Conservation (phyloP, 1,139 yeast species). For the Scheffersomyces illinoinensis region DNA sequence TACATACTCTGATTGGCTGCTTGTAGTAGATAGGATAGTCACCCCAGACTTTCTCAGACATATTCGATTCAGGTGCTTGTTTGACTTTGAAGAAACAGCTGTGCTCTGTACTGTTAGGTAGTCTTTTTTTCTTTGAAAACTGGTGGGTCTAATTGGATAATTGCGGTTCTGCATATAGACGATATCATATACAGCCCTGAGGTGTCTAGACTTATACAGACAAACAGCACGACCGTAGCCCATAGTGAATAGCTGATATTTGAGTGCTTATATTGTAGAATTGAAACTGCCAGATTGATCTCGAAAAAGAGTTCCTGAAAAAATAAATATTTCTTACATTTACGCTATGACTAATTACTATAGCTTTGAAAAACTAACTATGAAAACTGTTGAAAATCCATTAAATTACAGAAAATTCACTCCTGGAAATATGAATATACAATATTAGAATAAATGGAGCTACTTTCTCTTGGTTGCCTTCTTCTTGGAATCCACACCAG, state of each 20-base stretch:
- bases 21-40: constrained; percentile 62
- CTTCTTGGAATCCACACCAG: constrained; percentile 13
- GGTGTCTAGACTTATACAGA: neutral
- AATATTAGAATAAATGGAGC: neutral
- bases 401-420: no score
- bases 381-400: neutral
- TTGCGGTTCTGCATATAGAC: neutral
- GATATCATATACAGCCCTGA: neutral
- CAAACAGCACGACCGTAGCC: neutral
- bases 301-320: neutral
- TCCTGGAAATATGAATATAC: neutral
- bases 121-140: neutral
- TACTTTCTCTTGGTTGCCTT: constrained; percentile 13
- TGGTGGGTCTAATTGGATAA: neutral
- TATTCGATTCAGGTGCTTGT: constrained; percentile 2
- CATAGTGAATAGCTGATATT: no score
- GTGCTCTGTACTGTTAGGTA: neutral
- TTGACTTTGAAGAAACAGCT: neutral
- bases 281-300: neutral
- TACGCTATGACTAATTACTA: neutral
- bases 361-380: neutral
- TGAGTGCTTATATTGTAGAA: neutral
- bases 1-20: constrained; percentile 64
- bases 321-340: neutral
- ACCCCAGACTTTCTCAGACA: constrained; percentile 45